Conservation (phyloP, 805 yeast genomes). For the Priceomyces melissophilus region DNA sequence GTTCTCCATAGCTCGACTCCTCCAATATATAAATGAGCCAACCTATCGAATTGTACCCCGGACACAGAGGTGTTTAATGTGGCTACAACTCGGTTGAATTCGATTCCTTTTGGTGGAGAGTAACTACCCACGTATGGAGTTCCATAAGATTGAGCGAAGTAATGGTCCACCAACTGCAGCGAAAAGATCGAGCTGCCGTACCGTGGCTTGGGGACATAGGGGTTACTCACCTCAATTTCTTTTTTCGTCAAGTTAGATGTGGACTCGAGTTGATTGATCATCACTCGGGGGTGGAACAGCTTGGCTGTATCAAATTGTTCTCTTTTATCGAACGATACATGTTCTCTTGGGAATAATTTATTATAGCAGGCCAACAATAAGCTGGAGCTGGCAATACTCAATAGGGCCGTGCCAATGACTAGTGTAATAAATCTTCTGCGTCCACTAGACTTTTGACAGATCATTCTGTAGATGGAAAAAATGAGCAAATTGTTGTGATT, state of each 20-base stretch:
- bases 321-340: too few species aligned
- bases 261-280: too few species aligned
- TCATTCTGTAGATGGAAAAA: too few species aligned
- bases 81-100: conserved; percentile 52
- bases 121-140: conserved; percentile 43
- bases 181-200: conserved; percentile 38
- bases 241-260: conserved; percentile 8
- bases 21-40: conserved; percentile 59
- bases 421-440: too few species aligned
- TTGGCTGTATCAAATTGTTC: too few species aligned
- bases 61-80: conserved; percentile 49
- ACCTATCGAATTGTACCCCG: conserved; percentile 64
- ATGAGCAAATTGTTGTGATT: too few species aligned
- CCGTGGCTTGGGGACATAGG: conserved; percentile 18
- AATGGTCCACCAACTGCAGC: conserved; percentile 38
- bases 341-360: too few species aligned
- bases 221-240: conserved; percentile 25
- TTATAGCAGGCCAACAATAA: too few species aligned
- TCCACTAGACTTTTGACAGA: too few species aligned
- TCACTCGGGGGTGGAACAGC: too few species aligned
- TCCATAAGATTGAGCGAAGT: conserved; percentile 63
- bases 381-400: too few species aligned
- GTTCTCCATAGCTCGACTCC: conserved; percentile 79
- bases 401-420: too few species aligned
- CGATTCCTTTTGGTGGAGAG: conserved; percentile 37